Base-by-base conservation (phyloP, 805 yeast species). In the Scheffersomyces ergatensis region DNA sequence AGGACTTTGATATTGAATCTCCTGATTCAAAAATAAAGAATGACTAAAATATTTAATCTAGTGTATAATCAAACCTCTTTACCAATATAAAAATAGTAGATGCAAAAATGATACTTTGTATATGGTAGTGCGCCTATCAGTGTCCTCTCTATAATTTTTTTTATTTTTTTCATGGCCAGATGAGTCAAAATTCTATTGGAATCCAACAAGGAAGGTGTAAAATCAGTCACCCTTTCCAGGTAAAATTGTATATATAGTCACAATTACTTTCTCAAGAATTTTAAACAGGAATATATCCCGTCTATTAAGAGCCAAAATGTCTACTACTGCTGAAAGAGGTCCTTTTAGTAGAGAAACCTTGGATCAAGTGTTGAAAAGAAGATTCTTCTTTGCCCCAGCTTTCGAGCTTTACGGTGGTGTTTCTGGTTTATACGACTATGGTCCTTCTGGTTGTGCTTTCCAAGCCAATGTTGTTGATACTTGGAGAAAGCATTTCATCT, bases 361-460 rank as follows among this genome's bases (percentile, higher is more conserved):
- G 58, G 99, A 93, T 67, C 83, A 85, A 63, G 88, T 90, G 43
- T 74, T 93, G 56, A 93, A 92, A 67, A 84, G 97, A 66, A 82
- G 99, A 63, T 93, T 93, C 74, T 93, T 93, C 70, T 95, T 80
- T 63, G 97, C 98, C 14, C 99, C 99, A 50, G 83, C 98, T 26
- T 93, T 93, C 58, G 99, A 93, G 63, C 80, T 92, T 49, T 93
- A 93, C 65, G 99, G 99, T 53, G 99, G 99, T 65, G 98, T 93
- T 34, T 87, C 97, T 36, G 99, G 99, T 51, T 76, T 93, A 44
- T 93, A 88, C 65, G 99, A 93, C 65, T 93, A 90, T 62, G 99
- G 99, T 72, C 99, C 99, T 48, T 97, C 99, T 63, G 99, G 99
- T 48, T 92, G 98, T 74, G 95, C 98, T 11, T 80, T 93, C 69